A percentile compares a stretch with the other conserved stretches of the same genome.
Conservation (phyloP, 2,329 filamentous ascomycete genomes). For the Colletotrichum paranaense region DNA sequence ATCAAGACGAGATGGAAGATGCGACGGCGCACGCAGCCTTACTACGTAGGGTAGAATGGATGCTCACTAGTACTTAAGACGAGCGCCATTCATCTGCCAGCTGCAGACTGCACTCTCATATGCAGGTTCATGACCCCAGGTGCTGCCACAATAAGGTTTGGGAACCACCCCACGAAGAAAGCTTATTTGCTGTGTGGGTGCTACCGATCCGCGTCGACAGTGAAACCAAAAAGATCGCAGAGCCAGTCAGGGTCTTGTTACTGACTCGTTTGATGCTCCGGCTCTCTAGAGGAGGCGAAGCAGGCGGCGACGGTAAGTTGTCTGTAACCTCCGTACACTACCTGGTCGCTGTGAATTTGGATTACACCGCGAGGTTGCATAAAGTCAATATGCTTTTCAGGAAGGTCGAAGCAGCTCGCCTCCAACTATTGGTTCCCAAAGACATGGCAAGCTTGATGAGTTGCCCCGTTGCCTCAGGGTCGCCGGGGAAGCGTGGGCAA, state of each 20-base stretch:
- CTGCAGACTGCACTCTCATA: not conserved
- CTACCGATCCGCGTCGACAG: not conserved
- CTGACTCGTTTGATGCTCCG: conserved; percentile 23
- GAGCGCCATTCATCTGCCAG: not conserved
- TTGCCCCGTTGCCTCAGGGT: not conserved
- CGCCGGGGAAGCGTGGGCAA: not conserved
- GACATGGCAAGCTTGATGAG: not conserved
- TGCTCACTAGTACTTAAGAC: conserved; percentile 10
- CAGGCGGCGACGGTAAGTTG: not conserved
- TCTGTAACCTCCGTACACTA: not conserved
- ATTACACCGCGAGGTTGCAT: not conserved
- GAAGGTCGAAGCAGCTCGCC: not conserved
- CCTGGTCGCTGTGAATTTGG: not conserved
- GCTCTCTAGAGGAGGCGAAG: too few species aligned
- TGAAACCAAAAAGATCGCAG: conserved; percentile 12
- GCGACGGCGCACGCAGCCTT: not conserved
- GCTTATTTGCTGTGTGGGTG: not conserved
- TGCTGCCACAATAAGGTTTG: not conserved
- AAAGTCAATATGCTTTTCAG: not conserved
- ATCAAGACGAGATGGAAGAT: conserved; percentile 21
- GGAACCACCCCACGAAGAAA: not conserved
- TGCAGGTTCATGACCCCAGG: too few species aligned
- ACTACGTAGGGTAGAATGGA: not conserved
- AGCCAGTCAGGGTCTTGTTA: not conserved
- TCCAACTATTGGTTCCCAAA: not conserved